Percentiles rank a stretch among this genome's conserved stretches.
These are phyloP conservation scores for Fusarium kyushuense DNA, from an alignment of 2,329 filamentous ascomycete genomes.

Conservation along the genomic window DNA sequence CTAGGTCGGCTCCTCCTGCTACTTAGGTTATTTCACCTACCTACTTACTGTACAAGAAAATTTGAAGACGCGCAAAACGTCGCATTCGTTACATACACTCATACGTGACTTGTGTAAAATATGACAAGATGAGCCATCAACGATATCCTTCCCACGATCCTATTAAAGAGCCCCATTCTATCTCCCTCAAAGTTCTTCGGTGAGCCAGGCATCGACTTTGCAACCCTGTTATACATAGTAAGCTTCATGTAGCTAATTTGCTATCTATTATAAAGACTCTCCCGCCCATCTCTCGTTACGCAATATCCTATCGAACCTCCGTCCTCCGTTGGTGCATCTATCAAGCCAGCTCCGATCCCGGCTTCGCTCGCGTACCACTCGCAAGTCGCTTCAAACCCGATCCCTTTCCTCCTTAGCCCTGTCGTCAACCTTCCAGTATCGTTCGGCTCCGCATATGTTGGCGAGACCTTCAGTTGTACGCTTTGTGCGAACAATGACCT, in stretches of 20 bases:
- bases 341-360: slow-evolving; percentile 59
- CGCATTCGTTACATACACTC: background rate
- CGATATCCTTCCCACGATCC: slow-evolving; percentile 68
- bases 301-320: slow-evolving; percentile 73
- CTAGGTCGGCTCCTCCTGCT: background rate
- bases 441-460: slow-evolving; percentile 95
- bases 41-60: background rate
- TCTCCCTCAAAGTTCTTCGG: slow-evolving; percentile 82
- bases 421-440: slow-evolving; percentile 87
- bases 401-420: slow-evolving; percentile 70
- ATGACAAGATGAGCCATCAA: slow-evolving; percentile 66
- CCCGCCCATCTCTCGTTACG: slow-evolving; percentile 79
- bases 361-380: slow-evolving; percentile 80
- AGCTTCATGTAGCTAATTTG: slow-evolving; percentile 14
- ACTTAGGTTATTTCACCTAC: background rate
- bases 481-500: slow-evolving; percentile 94
- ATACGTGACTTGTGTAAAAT: background rate
- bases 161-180: slow-evolving; percentile 80
- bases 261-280: slow-evolving; percentile 69
- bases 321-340: slow-evolving; percentile 55
- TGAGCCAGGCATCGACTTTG: slow-evolving; percentile 50
- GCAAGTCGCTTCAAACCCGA: slow-evolving; percentile 60
- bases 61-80: slow-evolving; percentile 1
- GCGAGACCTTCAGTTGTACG: slow-evolving; percentile 94
- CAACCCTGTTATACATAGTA: background rate